Evolutionary conservation across 2,329 filamentous ascomycete species (phyloP), one percentile per base, ranked within the genome.

Genomic region (Neofusicoccum ribis): DNA sequence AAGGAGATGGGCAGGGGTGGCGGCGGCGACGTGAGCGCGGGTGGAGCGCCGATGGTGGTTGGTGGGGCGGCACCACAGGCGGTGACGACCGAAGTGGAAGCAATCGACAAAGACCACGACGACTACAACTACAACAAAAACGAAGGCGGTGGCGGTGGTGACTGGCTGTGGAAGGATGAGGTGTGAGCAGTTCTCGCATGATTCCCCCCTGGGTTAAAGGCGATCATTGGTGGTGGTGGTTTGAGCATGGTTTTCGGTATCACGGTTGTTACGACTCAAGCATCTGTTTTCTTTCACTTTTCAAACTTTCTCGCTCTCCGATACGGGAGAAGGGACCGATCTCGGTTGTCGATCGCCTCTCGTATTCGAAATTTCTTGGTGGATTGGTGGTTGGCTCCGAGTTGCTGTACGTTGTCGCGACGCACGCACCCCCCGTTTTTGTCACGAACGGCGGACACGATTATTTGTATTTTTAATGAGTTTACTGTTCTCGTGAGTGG

Each of bases 361-460:
- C 56, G 56, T 60, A 47, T 47, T 36, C 56, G 5, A 39, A 31
- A 23, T 39, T 31, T 23, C 14, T 46, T 37, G 52, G 34, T 37
- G 51, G 54, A 44, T 58, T 60, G 56, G 56, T 47, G 41, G 56
- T 36, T 47, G 27, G 6, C 39, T 39, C 11, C n/a, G 15, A 36
- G 41, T 20, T 46, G 15, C 37, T 23, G n/a, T 27, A 12, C 31
- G 41, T 36, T 23, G 37, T 34, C 27, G 37, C 52, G 23, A 58
- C 52, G 52, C 20, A 58, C 52, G 37, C 37, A 23, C 23, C 23
- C 20, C 52, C 50, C 56, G 56, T 60, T 60, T 60, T 60, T 60
- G 56, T 60, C 56, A 60, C 56, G 56, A 60, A 60, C 56, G 43
- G 43, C 56, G 56, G 27, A 37, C 15, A 60, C 56, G 56, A 60